Base-by-base conservation (phyloP, 2,329 filamentous ascomycete genomes). In the Penicillium sumatraense region DNA sequence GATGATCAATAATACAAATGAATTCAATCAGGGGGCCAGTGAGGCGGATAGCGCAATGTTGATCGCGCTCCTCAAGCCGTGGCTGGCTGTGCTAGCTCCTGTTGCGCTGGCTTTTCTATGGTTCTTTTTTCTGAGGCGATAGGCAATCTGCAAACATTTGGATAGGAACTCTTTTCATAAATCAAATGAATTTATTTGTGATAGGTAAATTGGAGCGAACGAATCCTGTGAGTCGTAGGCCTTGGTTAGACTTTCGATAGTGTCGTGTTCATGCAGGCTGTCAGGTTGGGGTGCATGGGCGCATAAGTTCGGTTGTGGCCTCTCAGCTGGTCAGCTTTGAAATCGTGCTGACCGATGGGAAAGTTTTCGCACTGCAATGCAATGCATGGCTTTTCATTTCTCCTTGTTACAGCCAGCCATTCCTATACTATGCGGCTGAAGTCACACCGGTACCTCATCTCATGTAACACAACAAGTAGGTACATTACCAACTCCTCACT, bases 1-100 rank as follows among this genome's bases (percentile, higher is more conserved):
- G 26, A 58, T 51, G 40, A 35, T 64, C 49, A 67, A 67, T 50
- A 63, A 67, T 53, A 42, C 51, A 35, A 26, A 41, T 20, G 51
- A 48, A 14, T 53, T 53, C 51, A 53, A 53, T 16, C 44, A 42
- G 10, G 44, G 51, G 16, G 51, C 51, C 3, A 23, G 26, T 8
- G 33, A 54, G 20, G 52, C 44, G 3, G 44, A 53, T 46, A 33
- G 31, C 3, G 35, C 35, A 13, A 36, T 48, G 16, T 20, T 53
- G 20, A 26, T 14, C 13, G 44, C 21, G 6, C 3, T 53, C 0
- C 3, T 51, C 3, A 45, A 23, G 21, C 44, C 42, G 18, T 53
- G 51, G 51, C 44, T 53, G 44, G 35, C 51, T 29, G 42, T 36
- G 11, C 14, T 48, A 13, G 18, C 49, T 47, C 23, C 44, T 14